phyloP scores from a whole-genome alignment of 441 rosid species.

The Adansonia madagascariensis region DNA sequence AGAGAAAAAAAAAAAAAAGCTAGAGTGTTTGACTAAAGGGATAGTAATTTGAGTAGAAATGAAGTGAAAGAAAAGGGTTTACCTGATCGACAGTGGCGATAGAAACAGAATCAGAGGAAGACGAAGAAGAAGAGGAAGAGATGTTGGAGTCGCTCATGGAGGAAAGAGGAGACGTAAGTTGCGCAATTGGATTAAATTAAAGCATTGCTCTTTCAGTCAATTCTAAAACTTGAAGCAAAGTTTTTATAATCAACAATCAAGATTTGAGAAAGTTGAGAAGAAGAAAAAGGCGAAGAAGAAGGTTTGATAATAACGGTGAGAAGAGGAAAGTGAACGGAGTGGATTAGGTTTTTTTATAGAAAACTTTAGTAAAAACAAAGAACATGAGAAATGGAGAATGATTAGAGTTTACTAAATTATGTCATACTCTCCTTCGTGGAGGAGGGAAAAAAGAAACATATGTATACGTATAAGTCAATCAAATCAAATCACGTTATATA shows the following conservation, averaged over 20 bases:
- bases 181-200: slow-evolving; percentile 21
- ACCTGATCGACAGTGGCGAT: slow-evolving; percentile 73
- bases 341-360: neutral
- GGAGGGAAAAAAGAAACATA: too few relatives aligned
- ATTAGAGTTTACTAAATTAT: too few relatives aligned
- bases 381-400: too few relatives aligned
- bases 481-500: too few relatives aligned
- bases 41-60: neutral
- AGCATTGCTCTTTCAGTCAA: slow-evolving; percentile 32
- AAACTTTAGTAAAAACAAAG: neutral
- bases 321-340: slow-evolving; percentile 5
- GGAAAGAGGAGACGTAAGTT: slow-evolving; percentile 18
- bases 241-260: neutral
- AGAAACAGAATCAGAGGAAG: slow-evolving; percentile 68
- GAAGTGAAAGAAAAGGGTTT: neutral
- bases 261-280: neutral
- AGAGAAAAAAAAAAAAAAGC: neutral
- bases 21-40: neutral
- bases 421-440: too few relatives aligned
- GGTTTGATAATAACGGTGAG: neutral
- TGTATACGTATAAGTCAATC: too few relatives aligned
- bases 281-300: slow-evolving; percentile 23
- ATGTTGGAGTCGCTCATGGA: slow-evolving; percentile 73
- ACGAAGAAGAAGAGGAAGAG: slow-evolving; percentile 48
- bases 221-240: neutral